A percentile compares a stretch with the other conserved stretches of the same genome.
These are phyloP conservation scores for Penicillium tannophilum DNA, from an alignment of 495 filamentous ascomycete species.

Conservation along the genomic window DNA sequence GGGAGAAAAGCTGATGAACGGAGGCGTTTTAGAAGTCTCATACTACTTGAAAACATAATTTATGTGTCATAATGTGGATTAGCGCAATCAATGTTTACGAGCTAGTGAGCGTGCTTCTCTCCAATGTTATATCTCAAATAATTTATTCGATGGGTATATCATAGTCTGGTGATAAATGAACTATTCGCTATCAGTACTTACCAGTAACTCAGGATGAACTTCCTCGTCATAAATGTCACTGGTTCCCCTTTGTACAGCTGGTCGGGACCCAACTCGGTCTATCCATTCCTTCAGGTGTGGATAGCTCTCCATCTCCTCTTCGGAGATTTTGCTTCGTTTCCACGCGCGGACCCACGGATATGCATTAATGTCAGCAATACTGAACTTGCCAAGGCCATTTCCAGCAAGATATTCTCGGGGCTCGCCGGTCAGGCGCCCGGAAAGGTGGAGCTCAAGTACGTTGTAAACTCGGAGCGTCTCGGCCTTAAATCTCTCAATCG, in stretches of 20 bases:
- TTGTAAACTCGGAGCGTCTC: not conserved
- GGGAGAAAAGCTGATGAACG: not conserved
- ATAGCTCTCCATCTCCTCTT: not conserved
- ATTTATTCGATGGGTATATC: too few relatives aligned
- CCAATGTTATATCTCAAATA: too few relatives aligned
- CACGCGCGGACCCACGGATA: not conserved
- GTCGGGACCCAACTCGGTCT: constrained; percentile 1
- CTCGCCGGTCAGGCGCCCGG: not conserved
- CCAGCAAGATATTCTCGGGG: constrained; percentile 5
- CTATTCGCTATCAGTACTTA: not conserved
- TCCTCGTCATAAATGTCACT: not conserved
- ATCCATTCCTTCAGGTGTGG: constrained; percentile 2
- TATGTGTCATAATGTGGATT: too few relatives aligned
- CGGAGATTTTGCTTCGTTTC: not conserved
- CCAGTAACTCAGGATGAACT: not conserved
- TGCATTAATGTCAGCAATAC: constrained; percentile 2
- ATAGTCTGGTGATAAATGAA: too few relatives aligned
- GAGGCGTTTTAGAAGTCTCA: too few relatives aligned
- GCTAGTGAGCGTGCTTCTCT: too few relatives aligned
- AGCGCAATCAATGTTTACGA: too few relatives aligned
- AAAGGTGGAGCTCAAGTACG: not conserved
- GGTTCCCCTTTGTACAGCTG: not conserved
- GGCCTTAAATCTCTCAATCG: too few relatives aligned
- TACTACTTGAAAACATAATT: too few relatives aligned
- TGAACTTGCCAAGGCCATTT: constrained; percentile 3